Percentiles rank a stretch among this genome's conserved stretches.
These are phyloP conservation scores for Serendipita sp. DNA, from an alignment of 768 basidiomycete genomes.

Conservation along the genomic window DNA sequence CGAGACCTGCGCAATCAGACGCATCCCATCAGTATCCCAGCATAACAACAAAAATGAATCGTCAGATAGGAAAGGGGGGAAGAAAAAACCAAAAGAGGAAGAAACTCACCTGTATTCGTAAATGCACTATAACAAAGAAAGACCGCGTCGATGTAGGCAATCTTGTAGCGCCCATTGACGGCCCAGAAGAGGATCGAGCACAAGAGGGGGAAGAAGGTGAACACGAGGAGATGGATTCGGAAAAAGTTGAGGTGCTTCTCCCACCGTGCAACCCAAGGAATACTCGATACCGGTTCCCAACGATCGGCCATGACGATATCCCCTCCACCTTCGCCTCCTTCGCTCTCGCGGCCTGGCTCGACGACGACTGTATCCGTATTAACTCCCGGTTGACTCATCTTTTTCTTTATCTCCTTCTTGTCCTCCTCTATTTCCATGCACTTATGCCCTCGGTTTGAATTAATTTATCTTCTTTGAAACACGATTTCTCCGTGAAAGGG, in stretches of 20 bases:
- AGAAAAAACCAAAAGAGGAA: not conserved
- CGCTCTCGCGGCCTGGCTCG: too few relatives aligned
- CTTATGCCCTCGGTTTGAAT: too few relatives aligned
- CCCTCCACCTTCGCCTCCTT: too few relatives aligned
- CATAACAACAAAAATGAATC: too few relatives aligned
- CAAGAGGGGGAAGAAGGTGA: not conserved
- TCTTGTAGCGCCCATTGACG: not conserved
- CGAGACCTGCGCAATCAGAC: not conserved
- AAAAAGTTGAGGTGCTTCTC: slow-evolving; percentile 31
- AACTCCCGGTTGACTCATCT: too few relatives aligned
- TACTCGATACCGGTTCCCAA: not conserved
- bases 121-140: not conserved
- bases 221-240: slow-evolving; percentile 20
- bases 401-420: too few relatives aligned
- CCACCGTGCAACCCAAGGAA: not conserved
- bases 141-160: not conserved
- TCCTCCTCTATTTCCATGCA: too few relatives aligned
- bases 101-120: not conserved
- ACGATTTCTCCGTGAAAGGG: too few relatives aligned
- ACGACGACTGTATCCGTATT: too few relatives aligned
- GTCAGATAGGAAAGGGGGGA: too few relatives aligned
- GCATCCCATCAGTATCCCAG: too few relatives aligned
- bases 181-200: not conserved
- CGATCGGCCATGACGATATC: not conserved
- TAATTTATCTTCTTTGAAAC: too few relatives aligned